Evolutionary conservation across 106 monocot species (phyloP), one percentile per base, ranked within the genome.

Genomic region (Alisma plantagoaquatica): DNA sequence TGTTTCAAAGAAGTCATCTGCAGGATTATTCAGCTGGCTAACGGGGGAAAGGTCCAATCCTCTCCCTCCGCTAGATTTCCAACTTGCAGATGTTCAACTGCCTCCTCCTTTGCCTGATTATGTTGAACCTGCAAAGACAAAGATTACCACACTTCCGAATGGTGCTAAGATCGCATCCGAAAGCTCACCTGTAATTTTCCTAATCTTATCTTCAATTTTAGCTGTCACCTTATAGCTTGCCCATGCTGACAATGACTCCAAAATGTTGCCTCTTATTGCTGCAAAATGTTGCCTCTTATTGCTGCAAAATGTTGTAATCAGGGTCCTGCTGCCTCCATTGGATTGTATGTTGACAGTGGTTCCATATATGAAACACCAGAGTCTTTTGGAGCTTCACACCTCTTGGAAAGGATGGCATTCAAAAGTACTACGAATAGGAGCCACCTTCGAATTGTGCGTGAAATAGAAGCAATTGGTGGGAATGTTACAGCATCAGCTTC

Each of bases 131-230:
- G 72, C 62, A 23, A 82, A 70, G 70, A 88, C 87, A 49, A 82
- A 70, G 44, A 69, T 82, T 54, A 82, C 87, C 19, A 76, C 87
- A 31, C 75, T 88, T 66, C 53, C 75, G 8, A 88, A 88, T 69
- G 87, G 87, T 29, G 69, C 76, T 1, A 82, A 67, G 59, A 88
- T 88, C 63, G 82, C 87, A 33, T 88, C 87, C 15, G 82, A 88
- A 64, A 76, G 69, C 59, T 69, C 87, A 30, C 30, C 78, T 23
- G 87, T 88, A 76, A 67, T 70, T 57, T 38, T 14, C 35, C 14
- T 14, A 6, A 7, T 14, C 35, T 38, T 38, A 38, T 38, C 35
- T 14, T 38, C 14, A 6, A 7, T 38, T 38, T 38, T 7, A 38
- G 14, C 35, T 7, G 6, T 14, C 14, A 38, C n/a, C n/a, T 7